Conservation (phyloP, 495 filamentous ascomycete genomes). For the Daldinia bambusicola region DNA sequence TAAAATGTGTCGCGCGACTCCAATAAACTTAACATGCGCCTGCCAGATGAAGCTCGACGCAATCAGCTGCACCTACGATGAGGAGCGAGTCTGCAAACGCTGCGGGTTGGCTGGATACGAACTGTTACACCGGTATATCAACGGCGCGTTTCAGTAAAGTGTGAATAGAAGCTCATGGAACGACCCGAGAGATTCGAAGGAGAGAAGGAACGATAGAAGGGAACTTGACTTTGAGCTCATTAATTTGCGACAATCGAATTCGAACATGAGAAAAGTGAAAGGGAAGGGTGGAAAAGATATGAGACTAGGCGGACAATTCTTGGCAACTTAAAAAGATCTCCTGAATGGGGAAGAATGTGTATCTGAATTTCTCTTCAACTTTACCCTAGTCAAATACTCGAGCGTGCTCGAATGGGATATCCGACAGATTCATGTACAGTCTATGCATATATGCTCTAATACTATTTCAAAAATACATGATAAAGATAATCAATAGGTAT, state of each 20-base stretch:
- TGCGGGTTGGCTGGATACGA: neutral
- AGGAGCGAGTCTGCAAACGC: neutral
- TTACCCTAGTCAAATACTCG: neutral
- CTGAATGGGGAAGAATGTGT: too few species aligned
- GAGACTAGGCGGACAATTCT: too few species aligned
- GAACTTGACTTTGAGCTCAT: neutral
- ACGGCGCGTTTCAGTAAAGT: neutral
- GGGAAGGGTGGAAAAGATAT: too few species aligned
- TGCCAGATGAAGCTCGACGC: neutral
- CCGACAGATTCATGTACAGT: neutral
- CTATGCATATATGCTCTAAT: too few species aligned
- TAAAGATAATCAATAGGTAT: neutral
- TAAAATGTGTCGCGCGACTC: neutral
- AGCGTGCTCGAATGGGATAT: neutral
- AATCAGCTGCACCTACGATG: neutral
- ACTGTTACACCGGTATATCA: neutral
- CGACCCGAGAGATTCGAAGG: neutral
- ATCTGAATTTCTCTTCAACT: neutral
- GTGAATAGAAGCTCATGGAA: neutral
- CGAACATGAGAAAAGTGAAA: neutral
- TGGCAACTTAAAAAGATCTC: too few species aligned
- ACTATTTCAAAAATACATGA: too few species aligned
- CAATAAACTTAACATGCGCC: neutral
- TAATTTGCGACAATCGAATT: neutral
- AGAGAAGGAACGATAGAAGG: neutral